phyloP scores from a whole-genome alignment of 2,329 filamentous ascomycete genomes.

The Cercospora beticola region DNA sequence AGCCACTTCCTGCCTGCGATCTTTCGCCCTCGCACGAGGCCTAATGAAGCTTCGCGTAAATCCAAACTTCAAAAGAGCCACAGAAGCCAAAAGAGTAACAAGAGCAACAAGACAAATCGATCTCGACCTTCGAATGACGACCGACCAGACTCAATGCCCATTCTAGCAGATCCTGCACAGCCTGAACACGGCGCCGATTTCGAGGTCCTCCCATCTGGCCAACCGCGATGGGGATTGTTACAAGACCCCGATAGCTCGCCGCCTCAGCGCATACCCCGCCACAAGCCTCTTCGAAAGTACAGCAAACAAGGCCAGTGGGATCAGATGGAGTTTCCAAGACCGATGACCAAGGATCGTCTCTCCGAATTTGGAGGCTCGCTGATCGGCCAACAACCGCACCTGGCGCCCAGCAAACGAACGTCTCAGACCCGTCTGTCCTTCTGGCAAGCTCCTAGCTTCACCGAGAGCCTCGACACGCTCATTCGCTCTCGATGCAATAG shows the following conservation, averaged over 20 bases:
- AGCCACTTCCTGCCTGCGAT: constrained; percentile 39
- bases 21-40: constrained; percentile 37
- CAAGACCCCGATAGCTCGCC: constrained; percentile 24
- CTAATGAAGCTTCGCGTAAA: constrained; percentile 23
- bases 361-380: constrained; percentile 27
- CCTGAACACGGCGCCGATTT: constrained; percentile 6
- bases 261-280: constrained; percentile 12
- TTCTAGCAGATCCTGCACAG: constrained; percentile 23
- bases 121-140: constrained; percentile 20
- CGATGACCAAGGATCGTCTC: constrained; percentile 37
- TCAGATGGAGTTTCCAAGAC: constrained; percentile 34
- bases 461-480: constrained; percentile 37
- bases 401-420: constrained; percentile 30
- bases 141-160: constrained; percentile 32
- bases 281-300: constrained; percentile 32
- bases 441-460: constrained; percentile 39
- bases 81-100: constrained; percentile 18
- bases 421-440: constrained; percentile 30
- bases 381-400: constrained; percentile 27
- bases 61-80: constrained; percentile 24
- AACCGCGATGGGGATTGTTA: constrained; percentile 33
- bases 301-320: constrained; percentile 37
- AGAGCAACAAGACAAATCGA: constrained; percentile 11
- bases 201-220: constrained; percentile 33
- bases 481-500: constrained; percentile 37